A percentile compares a stretch with the other conserved stretches of the same genome.
These are phyloP conservation scores for Helicocarpus griseus DNA, from an alignment of 2,329 filamentous ascomycete genomes.

Conservation along the genomic window DNA sequence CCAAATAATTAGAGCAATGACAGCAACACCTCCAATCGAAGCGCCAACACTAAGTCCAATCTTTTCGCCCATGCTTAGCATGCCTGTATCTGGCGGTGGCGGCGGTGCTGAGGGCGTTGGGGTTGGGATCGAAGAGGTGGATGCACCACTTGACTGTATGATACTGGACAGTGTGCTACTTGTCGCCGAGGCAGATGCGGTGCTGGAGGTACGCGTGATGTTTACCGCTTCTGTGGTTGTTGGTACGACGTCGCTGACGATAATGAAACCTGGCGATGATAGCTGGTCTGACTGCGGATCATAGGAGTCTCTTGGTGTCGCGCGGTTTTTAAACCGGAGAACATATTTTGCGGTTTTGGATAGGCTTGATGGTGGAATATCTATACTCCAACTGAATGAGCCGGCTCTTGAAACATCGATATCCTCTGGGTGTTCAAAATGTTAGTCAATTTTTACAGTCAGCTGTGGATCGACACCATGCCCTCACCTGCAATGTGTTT, in stretches of 20 bases:
- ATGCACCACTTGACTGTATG: too few relatives aligned
- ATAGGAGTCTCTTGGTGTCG: background rate
- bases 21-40: background rate
- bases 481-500: background rate
- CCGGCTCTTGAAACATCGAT: background rate
- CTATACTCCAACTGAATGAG: background rate
- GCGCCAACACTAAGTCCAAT: background rate
- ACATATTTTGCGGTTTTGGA: constrained; percentile 1
- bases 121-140: background rate
- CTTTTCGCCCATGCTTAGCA: background rate
- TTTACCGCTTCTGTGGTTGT: too few relatives aligned
- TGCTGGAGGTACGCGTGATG: too few relatives aligned
- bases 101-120: background rate
- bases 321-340: background rate
- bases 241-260: background rate
- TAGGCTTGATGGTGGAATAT: background rate
- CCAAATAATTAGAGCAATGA: background rate
- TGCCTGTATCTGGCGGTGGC: background rate
- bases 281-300: background rate
- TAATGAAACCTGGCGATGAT: background rate
- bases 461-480: too few relatives aligned
- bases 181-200: too few relatives aligned
- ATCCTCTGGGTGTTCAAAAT: background rate
- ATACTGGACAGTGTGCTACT: background rate
- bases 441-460: background rate